Evolutionary conservation across 2,329 filamentous ascomycete species (phyloP).

Genomic region (Diaporthe nobilis): DNA sequence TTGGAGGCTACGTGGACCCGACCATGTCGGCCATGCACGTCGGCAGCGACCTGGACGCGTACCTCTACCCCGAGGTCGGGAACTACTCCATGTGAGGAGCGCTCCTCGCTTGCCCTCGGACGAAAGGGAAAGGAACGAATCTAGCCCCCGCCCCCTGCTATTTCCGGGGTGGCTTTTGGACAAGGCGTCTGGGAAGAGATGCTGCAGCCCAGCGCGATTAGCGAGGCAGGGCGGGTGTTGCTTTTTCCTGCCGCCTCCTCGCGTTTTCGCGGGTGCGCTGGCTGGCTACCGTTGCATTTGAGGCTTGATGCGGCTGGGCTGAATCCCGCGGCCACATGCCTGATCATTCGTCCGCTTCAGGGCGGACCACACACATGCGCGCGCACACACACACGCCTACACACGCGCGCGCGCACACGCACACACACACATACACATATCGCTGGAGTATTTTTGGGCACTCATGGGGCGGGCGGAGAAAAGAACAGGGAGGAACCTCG

Average conservation of each 20-base stretch:
- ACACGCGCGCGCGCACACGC: neutral
- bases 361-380: neutral
- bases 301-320: slow-evolving; percentile 26
- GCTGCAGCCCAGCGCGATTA: neutral
- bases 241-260: neutral
- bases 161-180: neutral
- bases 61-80: slow-evolving; percentile 50
- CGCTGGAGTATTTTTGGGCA: neutral
- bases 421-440: neutral
- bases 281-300: slow-evolving; percentile 25
- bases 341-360: slow-evolving; percentile 3
- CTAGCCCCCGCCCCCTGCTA: neutral
- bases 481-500: slow-evolving; percentile 14
- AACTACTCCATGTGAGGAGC: slow-evolving; percentile 43
- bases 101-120: neutral
- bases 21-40: slow-evolving; percentile 43
- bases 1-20: slow-evolving; percentile 41
- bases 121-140: neutral
- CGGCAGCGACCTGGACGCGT: slow-evolving; percentile 50
- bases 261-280: neutral
- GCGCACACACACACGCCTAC: neutral
- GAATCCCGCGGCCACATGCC: slow-evolving; percentile 12
- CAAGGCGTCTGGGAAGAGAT: neutral
- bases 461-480: neutral
- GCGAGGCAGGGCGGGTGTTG: neutral